Evolutionary conservation across 371 early-diverging fungal genomes (phyloP), one percentile per base, ranked within the genome.

Genomic region (Capillidium heterosporum): DNA sequence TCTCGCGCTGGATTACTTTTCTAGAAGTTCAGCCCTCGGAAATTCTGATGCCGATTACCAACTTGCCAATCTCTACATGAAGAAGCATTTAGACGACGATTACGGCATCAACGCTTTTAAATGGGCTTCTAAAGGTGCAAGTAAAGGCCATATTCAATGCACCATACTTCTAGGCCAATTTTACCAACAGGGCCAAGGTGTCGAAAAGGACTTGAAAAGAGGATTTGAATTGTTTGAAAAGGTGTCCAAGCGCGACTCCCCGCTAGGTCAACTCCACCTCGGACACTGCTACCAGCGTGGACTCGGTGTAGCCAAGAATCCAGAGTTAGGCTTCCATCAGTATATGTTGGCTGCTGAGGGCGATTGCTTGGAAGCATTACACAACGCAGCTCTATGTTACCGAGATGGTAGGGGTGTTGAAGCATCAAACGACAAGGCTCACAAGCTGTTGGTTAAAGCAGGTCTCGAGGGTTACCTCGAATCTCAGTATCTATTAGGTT

Each of bases 141-240:
- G 74, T 55, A 77, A 76, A 63, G 84, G 82, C 17, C 81, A 84
- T 57, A 69, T 85, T 1, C 66, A 84, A 0, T 91, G 85, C 8
- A 77, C 83, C 59, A 87, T 86, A 52, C 81, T 85, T 10, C 72
- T 91, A n/a, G 95, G 90, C 1, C 89, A 81, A 57, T 91, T 91
- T 57, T 91, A 82, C 63, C 91, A 91, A 61, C 72, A 82, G 40
- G 95, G 93, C 8, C 63, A 81, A 42, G 85, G 85, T 8, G 74
- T 77, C 3, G 70, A 67, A 32, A 69, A 70, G 60, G 69, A 82
- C 59, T 61, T 76, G 1, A 53, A 57, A 24, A 66, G 71, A 60
- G 87, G 85, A 15, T 69, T 84, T 57, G 56, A 66, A 41, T 83
- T 77, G 78, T 87, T 80, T 62, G 60, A 62, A 17, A 62, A 65